Evolutionary conservation across 2,329 filamentous ascomycete genomes (phyloP).

Genomic region (Drechslerella stenobrocha): DNA sequence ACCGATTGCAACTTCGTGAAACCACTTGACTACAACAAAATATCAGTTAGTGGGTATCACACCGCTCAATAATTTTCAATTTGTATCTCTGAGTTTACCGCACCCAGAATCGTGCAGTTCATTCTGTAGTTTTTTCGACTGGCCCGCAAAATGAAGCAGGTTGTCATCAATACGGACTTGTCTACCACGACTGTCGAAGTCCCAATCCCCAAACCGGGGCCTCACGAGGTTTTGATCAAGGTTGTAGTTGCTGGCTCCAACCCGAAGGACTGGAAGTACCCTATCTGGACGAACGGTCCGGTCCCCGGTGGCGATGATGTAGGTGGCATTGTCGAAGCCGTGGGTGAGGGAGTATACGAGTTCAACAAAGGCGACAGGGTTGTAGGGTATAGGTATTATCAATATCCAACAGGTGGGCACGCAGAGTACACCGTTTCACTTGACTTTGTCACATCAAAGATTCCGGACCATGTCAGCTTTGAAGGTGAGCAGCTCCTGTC

Average conservation of each 20-base stretch:
- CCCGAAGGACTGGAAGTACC: slow-evolving; percentile 53
- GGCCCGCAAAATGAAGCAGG: slow-evolving; percentile 54
- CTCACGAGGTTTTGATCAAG: slow-evolving; percentile 54
- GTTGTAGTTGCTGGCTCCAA: slow-evolving; percentile 54
- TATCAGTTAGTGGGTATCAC: too few species aligned
- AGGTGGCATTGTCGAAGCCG: slow-evolving; percentile 49
- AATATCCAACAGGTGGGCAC: slow-evolving; percentile 53
- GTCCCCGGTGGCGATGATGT: slow-evolving; percentile 55
- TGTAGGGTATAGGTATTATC: slow-evolving; percentile 56
- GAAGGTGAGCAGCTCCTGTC: slow-evolving; percentile 56
- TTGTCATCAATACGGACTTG: slow-evolving; percentile 52
- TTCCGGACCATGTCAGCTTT: slow-evolving; percentile 60
- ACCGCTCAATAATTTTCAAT: too few species aligned
- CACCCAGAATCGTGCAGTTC: too few species aligned
- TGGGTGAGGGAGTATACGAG: slow-evolving; percentile 29
- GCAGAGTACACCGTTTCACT: slow-evolving; percentile 57
- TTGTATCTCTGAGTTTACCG: too few species aligned
- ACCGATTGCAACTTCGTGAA: too few species aligned
- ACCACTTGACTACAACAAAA: too few species aligned
- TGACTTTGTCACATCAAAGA: slow-evolving; percentile 63
- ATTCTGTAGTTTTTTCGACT: too few species aligned
- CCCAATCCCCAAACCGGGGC: slow-evolving; percentile 53
- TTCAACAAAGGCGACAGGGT: slow-evolving; percentile 59
- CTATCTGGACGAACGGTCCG: slow-evolving; percentile 17
- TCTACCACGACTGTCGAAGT: slow-evolving; percentile 42